These are phyloP conservation scores for Trichoderma reesei DNA, from an alignment of 495 filamentous ascomycete species.

Conservation along the genomic window DNA sequence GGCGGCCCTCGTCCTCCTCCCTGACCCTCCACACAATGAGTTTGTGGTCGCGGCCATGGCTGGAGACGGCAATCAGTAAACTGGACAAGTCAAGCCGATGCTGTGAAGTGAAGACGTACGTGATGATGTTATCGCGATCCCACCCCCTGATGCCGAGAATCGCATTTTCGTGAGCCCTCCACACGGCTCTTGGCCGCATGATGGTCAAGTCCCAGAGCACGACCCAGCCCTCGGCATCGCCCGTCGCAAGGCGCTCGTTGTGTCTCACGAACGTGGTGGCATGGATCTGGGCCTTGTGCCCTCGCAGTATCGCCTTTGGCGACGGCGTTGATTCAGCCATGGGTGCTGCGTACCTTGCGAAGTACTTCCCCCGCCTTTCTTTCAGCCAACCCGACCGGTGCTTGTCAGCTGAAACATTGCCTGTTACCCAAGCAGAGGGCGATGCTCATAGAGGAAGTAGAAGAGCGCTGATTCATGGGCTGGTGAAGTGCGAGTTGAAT, in stretches of 20 bases:
- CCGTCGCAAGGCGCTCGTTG: slow-evolving; percentile 73
- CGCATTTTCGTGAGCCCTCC: slow-evolving; percentile 74
- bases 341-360: too few species aligned
- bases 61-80: slow-evolving; percentile 21
- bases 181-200: slow-evolving; percentile 74
- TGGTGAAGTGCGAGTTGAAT: neutral
- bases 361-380: neutral
- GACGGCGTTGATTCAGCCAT: slow-evolving; percentile 44
- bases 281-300: slow-evolving; percentile 76
- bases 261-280: slow-evolving; percentile 57
- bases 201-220: slow-evolving; percentile 76
- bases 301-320: slow-evolving; percentile 78
- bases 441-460: neutral
- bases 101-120: slow-evolving; percentile 40
- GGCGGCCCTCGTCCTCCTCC: slow-evolving; percentile 47
- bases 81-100: neutral
- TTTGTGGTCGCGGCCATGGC: slow-evolving; percentile 84
- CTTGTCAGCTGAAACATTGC: slow-evolving; percentile 1
- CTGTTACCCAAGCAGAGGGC: neutral
- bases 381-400: neutral
- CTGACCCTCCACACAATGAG: slow-evolving; percentile 74
- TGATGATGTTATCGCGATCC: slow-evolving; percentile 54
- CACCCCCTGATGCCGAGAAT: slow-evolving; percentile 67
- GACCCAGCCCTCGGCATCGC: slow-evolving; percentile 84
- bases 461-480: neutral